These are phyloP conservation scores for Dioszegia aurantiaca DNA, from an alignment of 768 basidiomycete species.

Conservation along the genomic window DNA sequence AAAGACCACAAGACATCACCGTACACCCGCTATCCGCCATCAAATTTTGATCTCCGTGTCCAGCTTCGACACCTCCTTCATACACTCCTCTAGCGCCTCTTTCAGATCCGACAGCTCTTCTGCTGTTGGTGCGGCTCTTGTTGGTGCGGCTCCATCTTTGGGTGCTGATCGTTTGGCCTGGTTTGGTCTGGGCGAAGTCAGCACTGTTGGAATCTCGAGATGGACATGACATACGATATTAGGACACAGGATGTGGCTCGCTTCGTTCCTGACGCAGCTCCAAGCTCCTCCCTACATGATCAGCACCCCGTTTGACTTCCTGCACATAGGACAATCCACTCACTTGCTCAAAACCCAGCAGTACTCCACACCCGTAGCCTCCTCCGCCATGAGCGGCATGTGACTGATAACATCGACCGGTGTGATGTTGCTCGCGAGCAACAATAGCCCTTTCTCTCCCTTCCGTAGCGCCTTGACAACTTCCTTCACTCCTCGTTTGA, in stretches of 20 bases:
- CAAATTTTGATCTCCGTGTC: constrained; percentile 32
- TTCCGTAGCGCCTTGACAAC: constrained; percentile 89
- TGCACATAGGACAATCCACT: constrained; percentile 54
- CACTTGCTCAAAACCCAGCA: constrained; percentile 56
- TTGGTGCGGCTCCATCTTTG: constrained; percentile 39
- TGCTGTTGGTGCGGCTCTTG: constrained; percentile 40
- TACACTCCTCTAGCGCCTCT: constrained; percentile 81
- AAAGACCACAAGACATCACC: neutral
- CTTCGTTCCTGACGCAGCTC: constrained; percentile 92
- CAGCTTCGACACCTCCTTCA: constrained; percentile 69
- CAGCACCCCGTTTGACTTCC: neutral
- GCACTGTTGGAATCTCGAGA: neutral
- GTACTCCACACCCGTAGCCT: constrained; percentile 60
- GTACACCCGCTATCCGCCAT: neutral
- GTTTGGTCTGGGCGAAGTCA: constrained; percentile 29
- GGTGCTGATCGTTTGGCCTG: constrained; percentile 39
- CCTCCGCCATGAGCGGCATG: constrained; percentile 92
- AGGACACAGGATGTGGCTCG: constrained; percentile 97
- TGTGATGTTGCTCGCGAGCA: constrained; percentile 85
- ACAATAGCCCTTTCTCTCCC: constrained; percentile 96
- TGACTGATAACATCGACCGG: constrained; percentile 86
- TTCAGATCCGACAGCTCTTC: constrained; percentile 73
- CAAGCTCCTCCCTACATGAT: constrained; percentile 69
- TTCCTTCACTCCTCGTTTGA: constrained; percentile 97
- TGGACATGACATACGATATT: constrained; percentile 57